Evolutionary conservation across 805 yeast genomes (phyloP), one percentile per base, ranked within the genome.

Genomic region (Metschnikowia vanudenii): DNA sequence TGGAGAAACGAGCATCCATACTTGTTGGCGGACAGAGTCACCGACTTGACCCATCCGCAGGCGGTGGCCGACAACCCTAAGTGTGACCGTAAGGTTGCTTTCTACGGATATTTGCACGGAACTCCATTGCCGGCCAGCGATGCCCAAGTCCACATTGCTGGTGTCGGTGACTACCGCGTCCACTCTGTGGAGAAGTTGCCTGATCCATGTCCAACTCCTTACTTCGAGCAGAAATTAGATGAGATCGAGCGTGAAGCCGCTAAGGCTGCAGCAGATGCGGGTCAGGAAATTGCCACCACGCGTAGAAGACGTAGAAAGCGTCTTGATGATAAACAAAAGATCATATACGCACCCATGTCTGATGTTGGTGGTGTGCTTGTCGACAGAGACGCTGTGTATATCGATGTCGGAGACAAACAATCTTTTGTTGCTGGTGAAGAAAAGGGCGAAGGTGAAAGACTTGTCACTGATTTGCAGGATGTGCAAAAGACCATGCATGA

Each of bases 1-100:
- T 94, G 99, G 99, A 82, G 99, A 72, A 94, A 92, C 64, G 98
- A 94, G 71, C 99, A 94, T 71, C 96, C 98, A 4, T 94, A 94
- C 62, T 65, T 94, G 57, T 72, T 94, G 49, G 90, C 92, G 13
- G 99, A 94, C 63, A 79, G 99, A 63, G 75, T 92, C 37, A 88
- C 94, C 9, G 99, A 94, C 67, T 73, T 95, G 52, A 95, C 99
- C 3, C 97, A 91, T 66, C 99, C 99, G 0, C 79, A 87, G 39
- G 65, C 74, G 37, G 81, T 95, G 30, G 91, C 85, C 53, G 75
- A 81, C 49, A 83, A 94, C 60, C 82, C 85, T 22, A 91, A 91
- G 62, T 76, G 84, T 55, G 98, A 94, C 65, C 75, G 99, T 56
- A 88, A 84, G 57, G 81, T 94, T 1, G 96, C 98, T 1, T 63